A percentile compares a stretch with the other conserved stretches of the same genome.
phyloP scores from a whole-genome alignment of 371 early-diverging fungal species.

The Mucor piriformis region DNA sequence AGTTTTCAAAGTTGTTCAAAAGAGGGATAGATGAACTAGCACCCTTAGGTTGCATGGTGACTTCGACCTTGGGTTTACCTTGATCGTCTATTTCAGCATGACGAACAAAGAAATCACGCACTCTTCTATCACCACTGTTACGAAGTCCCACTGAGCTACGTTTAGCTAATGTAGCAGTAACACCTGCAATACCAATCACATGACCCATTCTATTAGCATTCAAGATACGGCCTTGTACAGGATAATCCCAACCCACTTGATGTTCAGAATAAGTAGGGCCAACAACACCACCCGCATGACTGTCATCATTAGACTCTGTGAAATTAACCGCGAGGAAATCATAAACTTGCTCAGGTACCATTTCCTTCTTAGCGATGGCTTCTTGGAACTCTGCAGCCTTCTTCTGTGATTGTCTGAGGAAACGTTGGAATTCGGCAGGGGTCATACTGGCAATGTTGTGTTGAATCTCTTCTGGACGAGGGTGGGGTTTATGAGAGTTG shows the following conservation, averaged over 20 bases:
- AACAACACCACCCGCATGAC: constrained; percentile 26
- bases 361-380: constrained; percentile 39
- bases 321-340: constrained; percentile 32
- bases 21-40: constrained; percentile 18
- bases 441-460: constrained; percentile 58
- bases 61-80: constrained; percentile 63
- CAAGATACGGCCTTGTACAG: constrained; percentile 74
- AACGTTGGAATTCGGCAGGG: constrained; percentile 61
- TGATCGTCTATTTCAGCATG: constrained; percentile 61
- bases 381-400: constrained; percentile 60
- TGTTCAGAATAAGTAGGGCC: constrained; percentile 46
- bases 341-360: constrained; percentile 41
- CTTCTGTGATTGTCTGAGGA: constrained; percentile 56
- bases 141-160: constrained; percentile 31
- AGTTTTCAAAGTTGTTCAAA: constrained; percentile 16
- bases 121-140: constrained; percentile 30
- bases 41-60: constrained; percentile 22
- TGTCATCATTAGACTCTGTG: constrained; percentile 12
- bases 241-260: constrained; percentile 40
- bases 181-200: constrained; percentile 72
- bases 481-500: constrained; percentile 55
- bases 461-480: constrained; percentile 51
- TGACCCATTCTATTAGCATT: constrained; percentile 44
- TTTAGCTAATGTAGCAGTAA: constrained; percentile 59
- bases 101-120: constrained; percentile 66